phyloP scores from a whole-genome alignment of 2,329 filamentous ascomycete genomes.

The Shiraia sp. region DNA sequence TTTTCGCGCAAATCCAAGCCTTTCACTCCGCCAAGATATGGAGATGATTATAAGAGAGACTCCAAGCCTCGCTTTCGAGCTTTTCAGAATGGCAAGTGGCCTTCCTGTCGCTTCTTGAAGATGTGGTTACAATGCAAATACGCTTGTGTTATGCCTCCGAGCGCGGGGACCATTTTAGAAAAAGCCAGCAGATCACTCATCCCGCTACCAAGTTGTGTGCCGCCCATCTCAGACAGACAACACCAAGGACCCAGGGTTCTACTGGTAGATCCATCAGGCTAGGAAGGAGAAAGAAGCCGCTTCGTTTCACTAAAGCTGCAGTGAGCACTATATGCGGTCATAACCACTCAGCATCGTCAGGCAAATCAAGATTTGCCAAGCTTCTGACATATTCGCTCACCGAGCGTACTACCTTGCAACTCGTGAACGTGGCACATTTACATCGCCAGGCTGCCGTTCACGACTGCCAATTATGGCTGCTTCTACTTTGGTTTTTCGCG shows the following conservation, averaged over 20 bases:
- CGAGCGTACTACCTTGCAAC: neutral
- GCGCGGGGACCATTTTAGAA: too few relatives aligned
- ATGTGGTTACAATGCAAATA: neutral
- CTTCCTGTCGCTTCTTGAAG: conserved; percentile 46
- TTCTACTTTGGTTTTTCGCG: too few relatives aligned
- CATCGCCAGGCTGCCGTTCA: too few relatives aligned
- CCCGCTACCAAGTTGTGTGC: too few relatives aligned
- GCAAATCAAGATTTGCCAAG: neutral
- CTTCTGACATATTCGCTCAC: neutral
- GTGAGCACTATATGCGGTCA: neutral
- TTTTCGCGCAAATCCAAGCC: conserved; percentile 51
- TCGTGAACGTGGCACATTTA: neutral
- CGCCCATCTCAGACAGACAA: too few relatives aligned
- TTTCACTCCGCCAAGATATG: conserved; percentile 52
- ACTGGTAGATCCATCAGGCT: too few relatives aligned
- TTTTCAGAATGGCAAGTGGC: conserved; percentile 53
- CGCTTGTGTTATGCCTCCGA: too few relatives aligned
- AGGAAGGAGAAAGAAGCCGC: too few relatives aligned
- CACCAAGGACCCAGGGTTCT: too few relatives aligned
- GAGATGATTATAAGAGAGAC: conserved; percentile 50
- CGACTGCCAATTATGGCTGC: too few relatives aligned
- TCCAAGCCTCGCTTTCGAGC: conserved; percentile 52
- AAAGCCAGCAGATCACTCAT: too few relatives aligned
- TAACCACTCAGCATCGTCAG: neutral
- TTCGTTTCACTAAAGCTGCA: neutral